These are phyloP conservation scores for Echeveria elegans DNA, from an alignment of 164 flowering plant genomes.

Conservation along the genomic window DNA sequence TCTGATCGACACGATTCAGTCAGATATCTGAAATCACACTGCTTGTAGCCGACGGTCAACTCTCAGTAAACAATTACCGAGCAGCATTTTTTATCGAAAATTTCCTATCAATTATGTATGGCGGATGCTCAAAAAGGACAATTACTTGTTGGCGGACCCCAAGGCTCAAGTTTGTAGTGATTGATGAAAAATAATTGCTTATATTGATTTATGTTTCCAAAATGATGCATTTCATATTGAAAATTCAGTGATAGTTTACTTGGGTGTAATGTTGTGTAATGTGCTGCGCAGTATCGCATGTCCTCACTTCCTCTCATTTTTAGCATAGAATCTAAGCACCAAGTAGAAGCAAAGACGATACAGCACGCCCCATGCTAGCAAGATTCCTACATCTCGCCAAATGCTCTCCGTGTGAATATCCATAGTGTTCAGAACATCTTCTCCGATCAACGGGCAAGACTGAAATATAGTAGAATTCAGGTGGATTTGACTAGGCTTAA, in stretches of 20 bases:
- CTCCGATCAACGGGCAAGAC: constrained; percentile 41
- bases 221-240: too few species aligned
- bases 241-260: background rate
- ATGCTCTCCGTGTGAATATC: constrained; percentile 33
- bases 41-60: too few species aligned
- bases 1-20: too few species aligned
- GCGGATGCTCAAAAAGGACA: too few species aligned
- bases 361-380: constrained; percentile 71
- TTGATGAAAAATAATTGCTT: too few species aligned
- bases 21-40: too few species aligned
- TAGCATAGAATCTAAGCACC: constrained; percentile 68
- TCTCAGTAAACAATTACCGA: too few species aligned
- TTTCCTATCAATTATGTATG: too few species aligned
- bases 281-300: constrained; percentile 10
- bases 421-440: constrained; percentile 53
- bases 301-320: constrained; percentile 61
- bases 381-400: constrained; percentile 46
- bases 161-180: too few species aligned
- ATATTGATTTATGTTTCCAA: too few species aligned
- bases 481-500: constrained; percentile 33
- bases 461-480: background rate
- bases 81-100: too few species aligned
- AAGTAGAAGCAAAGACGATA: constrained; percentile 62
- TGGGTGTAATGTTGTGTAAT: background rate
- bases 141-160: too few species aligned